Evolutionary conservation across 371 early-diverging fungal species (phyloP).

Genomic region (Mortierella sp.): DNA sequence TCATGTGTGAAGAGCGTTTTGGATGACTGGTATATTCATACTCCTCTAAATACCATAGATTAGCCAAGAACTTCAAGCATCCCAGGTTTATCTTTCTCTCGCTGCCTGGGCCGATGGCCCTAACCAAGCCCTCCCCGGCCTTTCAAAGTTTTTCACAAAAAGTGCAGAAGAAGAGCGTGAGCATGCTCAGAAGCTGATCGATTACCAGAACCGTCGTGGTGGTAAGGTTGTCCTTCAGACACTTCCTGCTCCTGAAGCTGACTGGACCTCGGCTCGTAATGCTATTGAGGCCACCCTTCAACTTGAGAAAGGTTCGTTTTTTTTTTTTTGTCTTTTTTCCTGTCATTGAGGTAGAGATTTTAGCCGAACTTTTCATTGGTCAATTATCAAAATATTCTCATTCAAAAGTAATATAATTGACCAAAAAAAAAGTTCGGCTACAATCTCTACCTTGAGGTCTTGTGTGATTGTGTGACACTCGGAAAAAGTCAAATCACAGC

Average conservation of each 20-base stretch:
- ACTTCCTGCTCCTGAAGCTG: slow-evolving; percentile 57
- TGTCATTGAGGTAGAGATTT: too few relatives aligned
- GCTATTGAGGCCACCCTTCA: slow-evolving; percentile 77
- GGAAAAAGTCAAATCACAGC: neutral
- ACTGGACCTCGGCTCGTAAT: slow-evolving; percentile 76
- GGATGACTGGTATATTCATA: neutral
- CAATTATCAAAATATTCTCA: too few relatives aligned
- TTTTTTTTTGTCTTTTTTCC: slow-evolving; percentile 3
- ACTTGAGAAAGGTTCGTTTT: slow-evolving; percentile 69
- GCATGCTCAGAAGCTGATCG: slow-evolving; percentile 69
- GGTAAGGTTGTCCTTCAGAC: slow-evolving; percentile 63
- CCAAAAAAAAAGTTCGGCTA: too few relatives aligned
- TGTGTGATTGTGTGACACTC: neutral
- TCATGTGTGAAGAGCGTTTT: neutral
- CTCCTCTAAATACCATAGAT: slow-evolving; percentile 44
- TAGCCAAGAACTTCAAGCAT: slow-evolving; percentile 76
- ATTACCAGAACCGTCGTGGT: slow-evolving; percentile 75
- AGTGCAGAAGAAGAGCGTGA: slow-evolving; percentile 72
- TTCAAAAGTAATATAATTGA: too few relatives aligned
- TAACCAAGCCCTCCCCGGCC: slow-evolving; percentile 73
- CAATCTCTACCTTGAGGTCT: too few relatives aligned
- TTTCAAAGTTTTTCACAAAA: slow-evolving; percentile 75
- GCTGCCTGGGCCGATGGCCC: slow-evolving; percentile 72
- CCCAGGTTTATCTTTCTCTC: slow-evolving; percentile 75
- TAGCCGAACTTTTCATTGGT: too few relatives aligned